Evolutionary conservation across 306 rosid species (phyloP), one percentile per base, ranked within the genome.

Genomic region (Ochetophila trinervis): DNA sequence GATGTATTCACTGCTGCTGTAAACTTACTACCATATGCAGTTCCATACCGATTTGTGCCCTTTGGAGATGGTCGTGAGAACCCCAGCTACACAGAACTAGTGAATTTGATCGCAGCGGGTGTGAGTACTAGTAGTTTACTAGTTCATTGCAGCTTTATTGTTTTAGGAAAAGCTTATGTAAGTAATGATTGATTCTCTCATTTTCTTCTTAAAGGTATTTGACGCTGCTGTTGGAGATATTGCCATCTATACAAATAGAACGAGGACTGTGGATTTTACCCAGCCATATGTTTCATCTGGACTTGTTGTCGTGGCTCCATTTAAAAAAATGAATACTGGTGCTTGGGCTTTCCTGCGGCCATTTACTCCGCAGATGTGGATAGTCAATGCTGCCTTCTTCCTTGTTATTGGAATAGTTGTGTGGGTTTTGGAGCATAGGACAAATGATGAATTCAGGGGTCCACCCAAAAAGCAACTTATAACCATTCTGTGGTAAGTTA

Each of bases 341-440:
- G 91, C 96, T 53, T 94, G 99, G 99, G 79, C 99, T 65, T 94
- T 94, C 80, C 67, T 94, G 67, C 85, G 79, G 73, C 97, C 99
- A 48, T 94, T 90, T 81, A 81, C 80, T 74, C 80, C 80, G 54
- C 64, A 35, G n/a, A 85, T 90, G 99, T 94, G 97, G 99, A 53
- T 67, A 19, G 88, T 90, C 71, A 90, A 85, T 69, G 86, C 83
- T 64, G 64, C 68, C 70, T 90, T 76, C 83, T 90, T 94, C 79
- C 62, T 94, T 75, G 60, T 90, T 69, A 51, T 94, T 18, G 99
- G 97, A 60, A 64, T 86, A 63, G 95, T 94, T 62, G 87, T 94
- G 50, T 94, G 97, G 97, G 79, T 78, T 74, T 75, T 94, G 78
- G 99, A 94, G 85, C 97, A 94, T 80, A 81, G 96, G 63, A 82